These are phyloP conservation scores for Juglanconis juglandina DNA, from an alignment of 2,329 filamentous ascomycete species.

Conservation along the genomic window DNA sequence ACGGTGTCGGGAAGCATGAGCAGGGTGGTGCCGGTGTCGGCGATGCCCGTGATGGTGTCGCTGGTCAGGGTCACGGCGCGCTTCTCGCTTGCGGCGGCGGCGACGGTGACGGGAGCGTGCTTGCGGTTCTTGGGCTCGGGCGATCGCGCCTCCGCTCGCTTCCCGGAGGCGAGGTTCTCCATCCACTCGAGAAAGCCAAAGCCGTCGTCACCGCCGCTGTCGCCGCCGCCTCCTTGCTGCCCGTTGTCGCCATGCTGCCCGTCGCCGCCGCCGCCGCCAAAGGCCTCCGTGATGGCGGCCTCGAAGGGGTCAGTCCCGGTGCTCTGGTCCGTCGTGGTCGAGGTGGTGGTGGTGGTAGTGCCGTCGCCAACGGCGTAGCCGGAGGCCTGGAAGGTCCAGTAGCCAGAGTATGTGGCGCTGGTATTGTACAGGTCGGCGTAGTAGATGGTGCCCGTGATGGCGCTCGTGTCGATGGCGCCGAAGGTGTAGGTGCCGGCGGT, in stretches of 20 bases:
- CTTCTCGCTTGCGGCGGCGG: neutral
- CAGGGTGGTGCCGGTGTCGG: conserved; percentile 49
- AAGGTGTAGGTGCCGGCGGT: conserved; percentile 37
- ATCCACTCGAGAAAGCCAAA: conserved; percentile 1
- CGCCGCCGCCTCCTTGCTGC: neutral
- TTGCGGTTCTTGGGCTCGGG: conserved; percentile 1
- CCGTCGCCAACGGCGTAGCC: conserved; percentile 29
- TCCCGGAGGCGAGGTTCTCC: neutral
- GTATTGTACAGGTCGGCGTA: conserved; percentile 30
- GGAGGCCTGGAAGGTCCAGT: conserved; percentile 36
- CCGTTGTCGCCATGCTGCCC: neutral
- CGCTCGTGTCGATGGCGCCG: conserved; percentile 31
- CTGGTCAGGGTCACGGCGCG: conserved; percentile 25
- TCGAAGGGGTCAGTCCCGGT: neutral
- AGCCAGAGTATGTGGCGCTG: conserved; percentile 25
- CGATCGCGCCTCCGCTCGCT: neutral
- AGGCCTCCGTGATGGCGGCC: too few species aligned
- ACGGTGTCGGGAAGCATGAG: conserved; percentile 43
- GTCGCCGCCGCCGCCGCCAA: neutral
- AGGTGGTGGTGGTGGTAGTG: conserved; percentile 2
- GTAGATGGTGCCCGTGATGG: conserved; percentile 31
- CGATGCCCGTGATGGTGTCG: conserved; percentile 33
- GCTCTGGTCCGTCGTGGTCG: neutral
- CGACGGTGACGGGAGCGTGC: conserved; percentile 6
- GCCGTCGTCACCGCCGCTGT: neutral